Base-by-base conservation (phyloP, 768 basidiomycete genomes). In the Lactifluus rugatus region DNA sequence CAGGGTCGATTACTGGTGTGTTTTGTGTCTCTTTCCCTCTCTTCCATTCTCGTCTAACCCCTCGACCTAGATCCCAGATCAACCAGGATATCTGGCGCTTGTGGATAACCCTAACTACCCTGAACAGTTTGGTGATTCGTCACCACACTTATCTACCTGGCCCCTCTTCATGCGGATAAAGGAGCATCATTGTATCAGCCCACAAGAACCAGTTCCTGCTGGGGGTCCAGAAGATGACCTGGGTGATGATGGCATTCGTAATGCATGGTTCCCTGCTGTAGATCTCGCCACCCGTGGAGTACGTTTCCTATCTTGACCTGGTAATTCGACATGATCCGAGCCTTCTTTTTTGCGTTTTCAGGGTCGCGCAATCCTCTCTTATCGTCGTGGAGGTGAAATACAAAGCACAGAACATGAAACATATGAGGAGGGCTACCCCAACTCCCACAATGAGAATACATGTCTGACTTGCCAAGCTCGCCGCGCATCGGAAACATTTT, bases 1-100 rank as follows among this genome's bases (percentile, higher is more conserved):
- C 76, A 82, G 58, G 86, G 87, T 3, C 73, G 80, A 19, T 75
- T 84, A 68, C 70, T 82, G 54, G 84, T 86, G 53, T 58, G 82
- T 77, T 6, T 21, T 42, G 36, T 11, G 9, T 44, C 19, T 42
- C 41, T 52, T 56, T 34, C 28, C 31, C 16, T 37, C 11, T 34
- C n/a, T 44, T 41, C 23, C 36, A 17, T 56, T 55, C n/a, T 34
- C 7, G 23, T 56, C 53, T 39, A 50, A 53, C n/a, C 56, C 50
- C 47, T 53, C 45, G 47, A 23, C 42, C 36, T 54, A 75, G 75
- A 66, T 73, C 3, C 75, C 75, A 7, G 68, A 68, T 36, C 62
- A 71, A 25, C 26, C 52, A 31, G 60, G 64, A 26, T 74, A 73
- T 61, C 64, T 66, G 41, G 60, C 57, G 14, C 67, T 75, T 46